Conservation (phyloP, 805 yeast genomes). For the Spencermartinsiella europaea region DNA sequence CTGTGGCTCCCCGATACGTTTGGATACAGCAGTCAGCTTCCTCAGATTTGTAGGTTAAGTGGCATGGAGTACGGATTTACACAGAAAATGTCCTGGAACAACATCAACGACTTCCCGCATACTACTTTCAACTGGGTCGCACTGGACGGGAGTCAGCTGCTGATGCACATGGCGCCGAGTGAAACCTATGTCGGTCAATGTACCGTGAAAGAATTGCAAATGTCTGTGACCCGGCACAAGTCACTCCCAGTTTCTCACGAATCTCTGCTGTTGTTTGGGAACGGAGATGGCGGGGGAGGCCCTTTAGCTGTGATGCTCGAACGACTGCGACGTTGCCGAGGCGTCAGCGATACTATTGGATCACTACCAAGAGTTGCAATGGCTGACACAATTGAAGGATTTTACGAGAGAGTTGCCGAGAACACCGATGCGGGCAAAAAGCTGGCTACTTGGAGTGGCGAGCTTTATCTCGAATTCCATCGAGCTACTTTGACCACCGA, state of each 20-base stretch:
- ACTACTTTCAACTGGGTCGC: conserved; percentile 81
- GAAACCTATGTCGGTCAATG: conserved; percentile 81
- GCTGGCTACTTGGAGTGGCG: conserved; percentile 86
- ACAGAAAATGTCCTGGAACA: conserved; percentile 82
- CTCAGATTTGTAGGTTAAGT: conserved; percentile 69
- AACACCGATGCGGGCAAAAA: conserved; percentile 56
- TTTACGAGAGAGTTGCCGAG: conserved; percentile 57
- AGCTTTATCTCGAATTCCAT: conserved; percentile 86
- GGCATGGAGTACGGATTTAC: conserved; percentile 70
- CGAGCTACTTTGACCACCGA: conserved; percentile 95
- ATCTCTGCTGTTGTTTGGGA: conserved; percentile 67
- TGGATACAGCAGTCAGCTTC: conserved; percentile 80
- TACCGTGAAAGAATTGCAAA: conserved; percentile 71
- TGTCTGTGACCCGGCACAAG: conserved; percentile 66
- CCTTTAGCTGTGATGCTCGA: conserved; percentile 78
- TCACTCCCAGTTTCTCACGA: conserved; percentile 63
- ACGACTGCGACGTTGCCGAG: conserved; percentile 71
- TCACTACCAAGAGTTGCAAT: conserved; percentile 71
- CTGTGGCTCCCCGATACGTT: conserved; percentile 88
- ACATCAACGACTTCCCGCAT: conserved; percentile 72
- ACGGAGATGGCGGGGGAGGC: conserved; percentile 91
- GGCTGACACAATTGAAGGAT: conserved; percentile 72
- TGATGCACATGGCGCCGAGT: conserved; percentile 86
- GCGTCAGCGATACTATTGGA: conserved; percentile 64
- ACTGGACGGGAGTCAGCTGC: conserved; percentile 71